A percentile compares a stretch with the other conserved stretches of the same genome.
These are phyloP conservation scores for Picea sitchensis DNA, from an alignment of 75 land plant species.

Conservation along the genomic window DNA sequence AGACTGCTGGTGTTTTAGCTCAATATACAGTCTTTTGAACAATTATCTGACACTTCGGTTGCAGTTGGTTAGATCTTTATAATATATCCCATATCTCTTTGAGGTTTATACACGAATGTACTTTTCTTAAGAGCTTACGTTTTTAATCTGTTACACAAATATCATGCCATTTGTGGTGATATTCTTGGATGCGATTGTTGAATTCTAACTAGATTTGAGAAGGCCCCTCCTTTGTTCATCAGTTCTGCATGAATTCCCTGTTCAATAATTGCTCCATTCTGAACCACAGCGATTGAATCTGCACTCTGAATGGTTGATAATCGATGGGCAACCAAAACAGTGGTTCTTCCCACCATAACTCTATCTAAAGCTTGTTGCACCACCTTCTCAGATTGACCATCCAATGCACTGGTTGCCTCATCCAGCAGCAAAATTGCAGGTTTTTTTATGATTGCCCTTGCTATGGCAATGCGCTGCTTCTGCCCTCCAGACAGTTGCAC, in stretches of 20 bases:
- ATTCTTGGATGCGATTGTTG: constrained; percentile 13
- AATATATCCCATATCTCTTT: too few species aligned
- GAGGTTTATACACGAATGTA: too few species aligned
- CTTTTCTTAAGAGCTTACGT: too few species aligned
- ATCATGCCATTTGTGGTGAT: too few species aligned
- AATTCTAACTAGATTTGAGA: constrained; percentile 47
- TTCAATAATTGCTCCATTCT: constrained; percentile 52
- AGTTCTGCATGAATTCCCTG: constrained; percentile 44
- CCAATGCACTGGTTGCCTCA: constrained; percentile 70
- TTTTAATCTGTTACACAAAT: too few species aligned
- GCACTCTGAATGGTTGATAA: constrained; percentile 36
- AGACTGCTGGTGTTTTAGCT: too few species aligned
- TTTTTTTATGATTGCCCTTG: constrained; percentile 64
- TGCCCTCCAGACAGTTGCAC: constrained; percentile 65
- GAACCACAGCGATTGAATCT: constrained; percentile 42
- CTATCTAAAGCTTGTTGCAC: constrained; percentile 72
- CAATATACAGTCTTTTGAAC: too few species aligned
- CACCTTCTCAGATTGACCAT: constrained; percentile 61
- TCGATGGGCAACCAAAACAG: constrained; percentile 63
- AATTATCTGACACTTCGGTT: too few species aligned
- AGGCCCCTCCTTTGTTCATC: constrained; percentile 54
- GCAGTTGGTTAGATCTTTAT: too few species aligned
- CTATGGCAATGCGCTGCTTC: constrained; percentile 70
- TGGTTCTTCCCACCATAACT: constrained; percentile 68
- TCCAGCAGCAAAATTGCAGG: constrained; percentile 59